Conservation (phyloP, 257 asterid species). For the Przewalskia tangutica region DNA sequence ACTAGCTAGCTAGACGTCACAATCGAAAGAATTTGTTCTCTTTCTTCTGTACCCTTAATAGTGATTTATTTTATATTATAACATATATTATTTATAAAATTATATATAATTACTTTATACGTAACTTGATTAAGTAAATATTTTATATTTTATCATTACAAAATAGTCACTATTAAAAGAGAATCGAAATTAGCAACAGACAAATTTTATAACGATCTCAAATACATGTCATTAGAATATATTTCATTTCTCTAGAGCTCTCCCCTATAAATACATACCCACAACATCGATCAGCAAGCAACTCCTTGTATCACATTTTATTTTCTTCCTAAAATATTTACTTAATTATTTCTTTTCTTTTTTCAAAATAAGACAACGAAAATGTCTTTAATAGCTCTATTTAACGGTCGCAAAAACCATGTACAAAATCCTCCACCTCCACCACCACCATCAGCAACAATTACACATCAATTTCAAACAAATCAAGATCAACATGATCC, state of each 20-base stretch:
- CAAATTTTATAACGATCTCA: no score
- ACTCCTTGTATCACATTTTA: neutral
- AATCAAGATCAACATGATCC: neutral
- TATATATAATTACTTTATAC: neutral
- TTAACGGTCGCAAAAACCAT: constrained; percentile 9
- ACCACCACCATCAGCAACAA: neutral
- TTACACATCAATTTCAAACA: neutral
- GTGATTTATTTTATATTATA: neutral
- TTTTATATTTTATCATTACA: neutral
- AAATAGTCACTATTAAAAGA: neutral
- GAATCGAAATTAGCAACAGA: no score
- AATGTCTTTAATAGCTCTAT: constrained; percentile 15
- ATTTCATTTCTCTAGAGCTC: neutral
- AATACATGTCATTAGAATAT: no score
- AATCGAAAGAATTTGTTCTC: neutral
- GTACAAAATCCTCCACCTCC: neutral
- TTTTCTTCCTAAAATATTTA: neutral
- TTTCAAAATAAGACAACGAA: neutral
- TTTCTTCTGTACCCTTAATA: neutral
- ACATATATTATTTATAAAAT: no score
- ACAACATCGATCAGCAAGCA: neutral
- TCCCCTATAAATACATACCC: neutral
- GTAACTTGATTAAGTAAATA: neutral
- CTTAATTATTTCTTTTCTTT: neutral
- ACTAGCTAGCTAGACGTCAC: neutral